These are phyloP conservation scores for Dovyalis caffra DNA, from an alignment of 345 rosid genomes.

Conservation along the genomic window DNA sequence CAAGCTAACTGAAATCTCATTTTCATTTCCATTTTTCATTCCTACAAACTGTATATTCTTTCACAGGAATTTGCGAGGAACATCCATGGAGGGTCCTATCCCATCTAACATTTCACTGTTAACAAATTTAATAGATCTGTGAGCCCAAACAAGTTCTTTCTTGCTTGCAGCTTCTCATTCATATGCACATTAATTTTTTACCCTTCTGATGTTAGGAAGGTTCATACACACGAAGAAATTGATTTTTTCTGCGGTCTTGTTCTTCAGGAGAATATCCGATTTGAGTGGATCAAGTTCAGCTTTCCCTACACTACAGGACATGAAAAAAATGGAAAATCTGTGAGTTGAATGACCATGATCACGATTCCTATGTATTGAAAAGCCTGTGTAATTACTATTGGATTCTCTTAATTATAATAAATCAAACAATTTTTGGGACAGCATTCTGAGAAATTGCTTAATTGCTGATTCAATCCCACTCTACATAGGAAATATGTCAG, in stretches of 20 bases:
- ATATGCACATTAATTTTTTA: neutral
- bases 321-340: slow-evolving; percentile 31
- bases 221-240: neutral
- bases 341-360: slow-evolving; percentile 36
- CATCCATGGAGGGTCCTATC: slow-evolving; percentile 82
- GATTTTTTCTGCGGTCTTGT: neutral
- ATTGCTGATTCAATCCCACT: slow-evolving; percentile 50
- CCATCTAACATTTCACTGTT: slow-evolving; percentile 58
- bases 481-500: slow-evolving; percentile 39
- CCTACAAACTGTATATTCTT: neutral
- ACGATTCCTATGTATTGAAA: neutral
- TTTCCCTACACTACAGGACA: slow-evolving; percentile 48
- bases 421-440: slow-evolving; percentile 11
- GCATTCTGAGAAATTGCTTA: slow-evolving; percentile 63
- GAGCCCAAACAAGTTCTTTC: slow-evolving; percentile 24
- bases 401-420: neutral
- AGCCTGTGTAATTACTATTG: neutral
- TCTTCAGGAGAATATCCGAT: slow-evolving; percentile 67
- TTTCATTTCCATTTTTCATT: neutral
- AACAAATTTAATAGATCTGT: slow-evolving; percentile 52
- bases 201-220: neutral
- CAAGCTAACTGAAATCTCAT: neutral
- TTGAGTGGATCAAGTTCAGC: slow-evolving; percentile 45
- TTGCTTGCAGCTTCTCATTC: neutral
- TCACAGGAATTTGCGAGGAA: slow-evolving; percentile 73